Base-by-base conservation (phyloP, 371 early-diverging fungal genomes). In the Haplosporangium sp. region DNA sequence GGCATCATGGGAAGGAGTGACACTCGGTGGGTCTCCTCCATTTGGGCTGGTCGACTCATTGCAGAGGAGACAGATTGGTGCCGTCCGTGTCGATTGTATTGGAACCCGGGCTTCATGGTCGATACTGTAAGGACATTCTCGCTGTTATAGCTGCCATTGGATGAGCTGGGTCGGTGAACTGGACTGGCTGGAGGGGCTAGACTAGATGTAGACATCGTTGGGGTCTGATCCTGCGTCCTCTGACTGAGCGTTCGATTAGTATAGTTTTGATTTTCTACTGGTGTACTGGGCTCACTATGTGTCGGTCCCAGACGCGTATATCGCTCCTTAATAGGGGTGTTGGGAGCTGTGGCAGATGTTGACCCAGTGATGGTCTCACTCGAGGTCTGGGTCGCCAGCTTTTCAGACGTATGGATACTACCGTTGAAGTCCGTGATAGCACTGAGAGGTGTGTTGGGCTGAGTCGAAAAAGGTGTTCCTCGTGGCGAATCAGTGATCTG, bases 1-100 rank as follows among this genome's bases (percentile, higher is more conserved):
- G 82, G 80, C 80, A 76, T 67, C 69, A 70, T 81, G 0, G 82
- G 74, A 13, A 69, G 23, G 13, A 66, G 50, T 7, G 74, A 48
- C 14, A 61, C 40, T 11, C 55, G 60, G 42, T 20, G 55, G 10
- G 42, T 5, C 16, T 74, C 81, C 1, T 70, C 74, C 42, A 51
- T 13, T 29, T 46, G 67, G 1, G 45, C 64, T 13, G 57, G 72
- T 20, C 56, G 54, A 52, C 67, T 71, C 55, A 71, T 11, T 2
- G 52, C 40, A 2, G 77, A 79, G 3, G 80, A 73, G 6, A 73
- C 46, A 18, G 80, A 79, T 14, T 60, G 68, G 11, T 79, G 73
- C 13, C 79, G 72, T 6, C 23, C 38, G 56, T 72, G 67, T 0
- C 72, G 63, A 18, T 54, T 59, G 50, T n/a, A 36, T 11, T 53